phyloP scores from a whole-genome alignment of 2,329 filamentous ascomycete genomes.

The Phoma sp. region DNA sequence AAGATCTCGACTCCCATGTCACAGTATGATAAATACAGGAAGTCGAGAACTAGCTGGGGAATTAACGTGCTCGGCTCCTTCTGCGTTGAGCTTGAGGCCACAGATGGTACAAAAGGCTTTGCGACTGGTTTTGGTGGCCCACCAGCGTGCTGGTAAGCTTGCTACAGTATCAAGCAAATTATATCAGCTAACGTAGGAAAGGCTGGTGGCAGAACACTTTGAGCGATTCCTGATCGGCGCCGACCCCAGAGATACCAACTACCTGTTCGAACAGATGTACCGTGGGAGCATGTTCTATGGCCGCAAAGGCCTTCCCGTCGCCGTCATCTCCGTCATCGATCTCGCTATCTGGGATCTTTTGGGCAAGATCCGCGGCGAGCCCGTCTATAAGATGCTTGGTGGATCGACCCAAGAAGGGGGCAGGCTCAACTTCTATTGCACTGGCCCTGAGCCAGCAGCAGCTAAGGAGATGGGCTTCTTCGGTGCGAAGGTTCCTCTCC shows the following conservation, averaged over 20 bases:
- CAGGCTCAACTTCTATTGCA: slow-evolving; percentile 91
- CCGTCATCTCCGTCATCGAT: slow-evolving; percentile 93
- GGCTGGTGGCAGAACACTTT: slow-evolving; percentile 86
- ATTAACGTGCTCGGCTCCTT: slow-evolving; percentile 96
- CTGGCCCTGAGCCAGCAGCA: slow-evolving; percentile 79
- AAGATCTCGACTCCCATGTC: slow-evolving; percentile 94
- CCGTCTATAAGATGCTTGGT: slow-evolving; percentile 92
- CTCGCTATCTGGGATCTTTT: slow-evolving; percentile 91
- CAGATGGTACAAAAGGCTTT: slow-evolving; percentile 90
- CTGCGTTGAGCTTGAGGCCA: slow-evolving; percentile 85
- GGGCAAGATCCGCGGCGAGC: slow-evolving; percentile 89
- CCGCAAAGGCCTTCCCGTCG: slow-evolving; percentile 86
- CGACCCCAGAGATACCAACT: slow-evolving; percentile 90
- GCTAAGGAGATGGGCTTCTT: slow-evolving; percentile 88
- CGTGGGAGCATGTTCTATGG: slow-evolving; percentile 95
- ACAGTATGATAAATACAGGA: slow-evolving; percentile 84
- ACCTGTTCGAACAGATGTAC: slow-evolving; percentile 97
- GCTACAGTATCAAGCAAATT: not conserved
- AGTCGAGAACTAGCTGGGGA: slow-evolving; percentile 88
- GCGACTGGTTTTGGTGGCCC: slow-evolving; percentile 94
- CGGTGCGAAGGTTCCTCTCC: slow-evolving; percentile 87
- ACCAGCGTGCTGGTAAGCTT: slow-evolving; percentile 76
- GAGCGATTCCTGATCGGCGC: slow-evolving; percentile 85
- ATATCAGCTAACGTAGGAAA: slow-evolving; percentile 8
- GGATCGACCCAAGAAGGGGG: slow-evolving; percentile 75